These are phyloP conservation scores for Lepiota brunneoincarnata DNA, from an alignment of 768 basidiomycete genomes.

Conservation along the genomic window DNA sequence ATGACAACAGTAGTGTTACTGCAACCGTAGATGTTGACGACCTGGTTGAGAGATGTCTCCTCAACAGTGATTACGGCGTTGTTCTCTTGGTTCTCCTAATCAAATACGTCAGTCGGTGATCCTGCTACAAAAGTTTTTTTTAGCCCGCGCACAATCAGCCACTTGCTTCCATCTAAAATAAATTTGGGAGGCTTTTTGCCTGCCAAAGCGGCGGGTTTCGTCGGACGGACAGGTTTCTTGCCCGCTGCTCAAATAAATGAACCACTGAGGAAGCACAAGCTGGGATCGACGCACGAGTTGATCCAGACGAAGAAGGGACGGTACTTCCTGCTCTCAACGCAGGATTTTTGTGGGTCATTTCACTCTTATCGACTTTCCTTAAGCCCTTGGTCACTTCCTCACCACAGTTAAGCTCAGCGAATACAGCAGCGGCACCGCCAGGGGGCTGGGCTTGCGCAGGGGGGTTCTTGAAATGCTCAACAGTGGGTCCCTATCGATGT, in stretches of 20 bases:
- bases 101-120: neutral
- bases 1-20: constrained; percentile 81
- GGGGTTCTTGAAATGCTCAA: constrained; percentile 51
- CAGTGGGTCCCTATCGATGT: constrained; percentile 47
- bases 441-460: constrained; percentile 57
- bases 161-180: constrained; percentile 88
- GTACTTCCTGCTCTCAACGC: constrained; percentile 66
- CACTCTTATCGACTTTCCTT: constrained; percentile 91
- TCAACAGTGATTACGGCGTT: constrained; percentile 71
- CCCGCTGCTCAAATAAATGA: constrained; percentile 22
- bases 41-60: constrained; percentile 74
- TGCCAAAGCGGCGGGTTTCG: constrained; percentile 78
- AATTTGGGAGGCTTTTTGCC: constrained; percentile 94
- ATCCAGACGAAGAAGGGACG: constrained; percentile 35
- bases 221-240: constrained; percentile 76
- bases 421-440: constrained; percentile 75
- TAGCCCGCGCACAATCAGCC: constrained; percentile 70
- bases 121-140: neutral
- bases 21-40: constrained; percentile 87
- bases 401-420: constrained; percentile 88
- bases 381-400: constrained; percentile 87
- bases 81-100: constrained; percentile 90
- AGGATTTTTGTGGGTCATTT: constrained; percentile 99
- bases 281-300: constrained; percentile 24
- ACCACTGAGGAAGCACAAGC: neutral